Evolutionary conservation across 371 early-diverging fungal species (phyloP).

Genomic region (Encephalitozoon hellem): DNA sequence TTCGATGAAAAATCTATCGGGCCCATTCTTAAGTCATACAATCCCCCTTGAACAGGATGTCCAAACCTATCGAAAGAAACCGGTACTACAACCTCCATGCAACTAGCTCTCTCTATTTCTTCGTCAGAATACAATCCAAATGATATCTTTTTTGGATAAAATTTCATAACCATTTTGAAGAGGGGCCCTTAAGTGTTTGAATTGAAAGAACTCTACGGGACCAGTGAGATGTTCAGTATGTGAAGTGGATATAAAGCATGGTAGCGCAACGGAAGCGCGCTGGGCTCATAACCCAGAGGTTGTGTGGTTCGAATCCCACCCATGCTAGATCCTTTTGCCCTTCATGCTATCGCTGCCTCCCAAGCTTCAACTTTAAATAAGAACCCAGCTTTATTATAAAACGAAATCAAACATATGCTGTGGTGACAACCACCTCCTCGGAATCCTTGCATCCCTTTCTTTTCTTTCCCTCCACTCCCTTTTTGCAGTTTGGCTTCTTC

Average conservation of each 20-base stretch:
- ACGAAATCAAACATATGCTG: not conserved
- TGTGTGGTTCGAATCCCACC: constrained; percentile 61
- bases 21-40: constrained; percentile 89
- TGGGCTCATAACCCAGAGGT: constrained; percentile 64
- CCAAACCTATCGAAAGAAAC: constrained; percentile 77
- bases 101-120: constrained; percentile 83
- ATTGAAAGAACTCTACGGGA: not conserved
- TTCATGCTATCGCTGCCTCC: not conserved
- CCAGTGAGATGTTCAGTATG: not conserved
- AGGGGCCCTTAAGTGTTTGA: not conserved
- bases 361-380: not conserved
- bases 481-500: constrained; percentile 18
- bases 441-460: not conserved
- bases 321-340: constrained; percentile 52
- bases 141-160: constrained; percentile 23
- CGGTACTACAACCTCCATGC: constrained; percentile 77
- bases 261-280: constrained; percentile 63
- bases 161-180: constrained; percentile 18
- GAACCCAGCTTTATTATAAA: not conserved
- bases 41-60: constrained; percentile 78
- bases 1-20: constrained; percentile 69
- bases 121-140: constrained; percentile 69
- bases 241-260: constrained; percentile 37
- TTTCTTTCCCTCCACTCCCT: not conserved
- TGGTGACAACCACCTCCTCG: not conserved